Evolutionary conservation across 2,329 filamentous ascomycete genomes (phyloP).

Genomic region (Hypoxylon sp.): DNA sequence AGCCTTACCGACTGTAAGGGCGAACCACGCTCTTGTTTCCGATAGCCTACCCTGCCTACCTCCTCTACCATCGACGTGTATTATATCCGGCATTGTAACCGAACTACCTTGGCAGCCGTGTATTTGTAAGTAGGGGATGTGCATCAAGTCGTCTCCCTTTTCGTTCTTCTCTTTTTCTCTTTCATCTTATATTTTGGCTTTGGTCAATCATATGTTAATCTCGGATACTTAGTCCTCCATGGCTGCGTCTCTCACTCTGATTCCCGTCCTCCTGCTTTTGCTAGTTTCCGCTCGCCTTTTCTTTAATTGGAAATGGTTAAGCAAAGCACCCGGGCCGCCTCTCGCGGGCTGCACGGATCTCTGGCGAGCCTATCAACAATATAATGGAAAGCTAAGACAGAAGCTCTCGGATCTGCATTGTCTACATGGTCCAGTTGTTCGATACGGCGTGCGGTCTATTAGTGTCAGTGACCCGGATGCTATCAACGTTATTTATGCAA

Average conservation of each 20-base stretch:
- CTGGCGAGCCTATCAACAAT: conserved; percentile 49
- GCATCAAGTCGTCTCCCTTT: not conserved
- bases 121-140: not conserved
- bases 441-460: conserved; percentile 49
- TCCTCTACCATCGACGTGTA: not conserved
- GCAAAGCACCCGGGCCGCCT: conserved; percentile 46
- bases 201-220: not conserved
- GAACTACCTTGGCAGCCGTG: not conserved
- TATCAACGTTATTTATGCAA: conserved; percentile 49
- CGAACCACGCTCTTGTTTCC: not conserved
- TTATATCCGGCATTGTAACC: not conserved
- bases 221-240: conserved; percentile 10
- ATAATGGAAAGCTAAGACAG: conserved; percentile 47
- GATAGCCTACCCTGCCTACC: not conserved
- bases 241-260: conserved; percentile 28
- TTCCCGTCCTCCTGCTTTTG: not conserved
- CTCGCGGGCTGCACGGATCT: conserved; percentile 48
- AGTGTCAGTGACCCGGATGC: conserved; percentile 51
- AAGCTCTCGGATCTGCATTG: conserved; percentile 46
- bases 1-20: not conserved
- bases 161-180: not conserved
- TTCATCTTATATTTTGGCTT: not conserved
- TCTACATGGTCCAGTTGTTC: conserved; percentile 46
- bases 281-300: conserved; percentile 36
- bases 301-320: conserved; percentile 46